Base-by-base conservation (phyloP, 192 early-diverging fungal genomes). In the Polychytrium aggregatum region DNA sequence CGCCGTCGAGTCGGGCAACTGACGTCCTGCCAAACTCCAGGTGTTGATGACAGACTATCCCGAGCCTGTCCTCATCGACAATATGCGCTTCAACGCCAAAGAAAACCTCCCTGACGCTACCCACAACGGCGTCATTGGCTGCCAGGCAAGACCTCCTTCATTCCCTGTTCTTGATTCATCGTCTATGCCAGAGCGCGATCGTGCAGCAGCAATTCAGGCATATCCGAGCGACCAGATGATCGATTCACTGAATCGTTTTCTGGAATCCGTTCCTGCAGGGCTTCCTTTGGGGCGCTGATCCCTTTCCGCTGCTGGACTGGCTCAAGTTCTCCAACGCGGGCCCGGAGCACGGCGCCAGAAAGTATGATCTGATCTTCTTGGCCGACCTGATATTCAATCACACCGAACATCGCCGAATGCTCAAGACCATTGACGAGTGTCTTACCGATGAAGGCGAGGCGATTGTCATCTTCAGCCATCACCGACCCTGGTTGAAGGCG, bases 311-410 rank as follows among this genome's bases (percentile, higher is more conserved):
- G 44, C 49, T 68, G 55, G 51, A 22, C 24, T 2, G 41, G 11
- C 29, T 25, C n/a, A n/a, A n/a, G n/a, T n/a, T n/a, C n/a, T n/a
- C n/a, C n/a, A n/a, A n/a, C n/a, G n/a, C n/a, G 17, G 51, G 63
- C 26, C 6, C 18, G 31, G 16, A 27, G 17, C 52, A 39, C 40
- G 25, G 26, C 30, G 16, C 28, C 30, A 45, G 46, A 42, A 46
- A 63, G 28, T 94, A 69, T 53, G 90, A 93, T 57, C 68, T 88
- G 31, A 78, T 93, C 50, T 82, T 94, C 38, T 46, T 92, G 37
- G 83, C 81, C 31, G 91, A 94, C 56, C 36, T 70, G 33, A 62
- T 94, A 13, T 90, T 91, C 60, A 90, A 92, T 58, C 88, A 92
- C 57, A 86, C 82, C n/a, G 77, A 94, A 51, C 90, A 94, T 37